A percentile compares a stretch with the other conserved stretches of the same genome.
These are phyloP conservation scores for Aristolochia californica DNA, from an alignment of 164 flowering plant species.

Conservation along the genomic window DNA sequence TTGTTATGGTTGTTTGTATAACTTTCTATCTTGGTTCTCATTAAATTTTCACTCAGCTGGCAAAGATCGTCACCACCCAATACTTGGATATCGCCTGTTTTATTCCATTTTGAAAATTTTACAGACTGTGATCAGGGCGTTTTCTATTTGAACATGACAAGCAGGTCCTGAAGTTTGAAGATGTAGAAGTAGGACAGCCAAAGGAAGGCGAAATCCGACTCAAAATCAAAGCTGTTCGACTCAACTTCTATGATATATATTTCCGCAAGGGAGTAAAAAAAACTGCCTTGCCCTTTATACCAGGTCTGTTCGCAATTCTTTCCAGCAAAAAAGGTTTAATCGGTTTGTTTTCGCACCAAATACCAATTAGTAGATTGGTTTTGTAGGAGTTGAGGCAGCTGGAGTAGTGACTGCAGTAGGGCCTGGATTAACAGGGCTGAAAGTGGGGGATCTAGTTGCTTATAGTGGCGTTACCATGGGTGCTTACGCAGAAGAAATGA, in stretches of 20 bases:
- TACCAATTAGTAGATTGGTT: background rate
- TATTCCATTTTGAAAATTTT: too few relatives aligned
- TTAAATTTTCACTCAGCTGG: too few relatives aligned
- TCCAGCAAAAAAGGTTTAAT: background rate
- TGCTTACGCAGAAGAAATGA: conserved; percentile 71
- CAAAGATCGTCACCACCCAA: too few relatives aligned
- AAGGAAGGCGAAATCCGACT: conserved; percentile 76
- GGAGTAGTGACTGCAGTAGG: conserved; percentile 80
- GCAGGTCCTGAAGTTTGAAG: conserved; percentile 85
- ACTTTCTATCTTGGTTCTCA: too few relatives aligned
- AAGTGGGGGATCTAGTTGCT: conserved; percentile 77
- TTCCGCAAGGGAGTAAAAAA: conserved; percentile 73
- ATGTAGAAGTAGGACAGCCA: conserved; percentile 68
- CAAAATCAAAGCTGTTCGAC: conserved; percentile 68
- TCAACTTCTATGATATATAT: conserved; percentile 80
- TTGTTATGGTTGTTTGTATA: too few relatives aligned
- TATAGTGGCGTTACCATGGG: conserved; percentile 72
- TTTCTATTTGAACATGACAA: background rate
- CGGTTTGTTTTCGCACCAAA: background rate
- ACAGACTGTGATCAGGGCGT: background rate
- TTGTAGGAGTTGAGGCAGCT: conserved; percentile 69
- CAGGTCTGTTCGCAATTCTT: conserved; percentile 38
- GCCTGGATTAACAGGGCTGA: conserved; percentile 64
- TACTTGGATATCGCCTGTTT: too few relatives aligned
- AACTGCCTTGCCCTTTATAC: conserved; percentile 59